Evolutionary conservation across 1,284 basidiomycete genomes (phyloP).

Genomic region (Mrakiaceae sp.): DNA sequence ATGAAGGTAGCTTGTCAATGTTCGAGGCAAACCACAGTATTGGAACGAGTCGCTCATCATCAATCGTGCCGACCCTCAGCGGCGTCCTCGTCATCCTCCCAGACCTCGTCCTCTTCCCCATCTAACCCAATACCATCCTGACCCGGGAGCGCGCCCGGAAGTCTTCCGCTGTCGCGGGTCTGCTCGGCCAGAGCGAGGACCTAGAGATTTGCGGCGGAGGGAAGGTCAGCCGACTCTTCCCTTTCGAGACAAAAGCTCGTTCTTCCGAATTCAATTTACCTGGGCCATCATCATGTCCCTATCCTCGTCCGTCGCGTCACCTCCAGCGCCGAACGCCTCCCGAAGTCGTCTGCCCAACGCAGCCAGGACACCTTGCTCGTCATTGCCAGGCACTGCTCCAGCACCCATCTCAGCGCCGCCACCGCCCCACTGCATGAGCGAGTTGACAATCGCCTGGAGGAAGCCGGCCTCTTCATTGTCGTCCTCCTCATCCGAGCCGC

Average conservation of each 20-base stretch:
- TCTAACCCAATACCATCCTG: neutral
- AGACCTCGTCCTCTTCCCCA: neutral
- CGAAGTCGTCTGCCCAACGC: neutral
- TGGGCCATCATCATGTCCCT: constrained; percentile 6
- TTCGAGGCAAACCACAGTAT: neutral
- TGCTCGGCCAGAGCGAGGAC: constrained; percentile 5
- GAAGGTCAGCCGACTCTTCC: too few species aligned
- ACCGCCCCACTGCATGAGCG: constrained; percentile 8
- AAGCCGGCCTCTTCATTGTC: constrained; percentile 18
- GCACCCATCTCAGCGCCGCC: neutral
- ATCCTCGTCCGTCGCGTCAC: constrained; percentile 5
- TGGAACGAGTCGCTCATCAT: neutral
- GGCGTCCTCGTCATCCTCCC: neutral
- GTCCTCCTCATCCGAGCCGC: constrained; percentile 15
- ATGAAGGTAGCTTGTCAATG: neutral
- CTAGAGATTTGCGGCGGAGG: neutral
- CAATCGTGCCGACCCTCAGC: neutral
- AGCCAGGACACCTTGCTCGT: constrained; percentile 3
- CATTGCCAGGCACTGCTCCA: constrained; percentile 4
- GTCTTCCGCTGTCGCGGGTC: neutral
- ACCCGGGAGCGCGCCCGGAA: constrained; percentile 10
- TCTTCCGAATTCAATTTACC: neutral
- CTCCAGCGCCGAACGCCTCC: neutral
- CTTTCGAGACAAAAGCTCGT: too few species aligned
- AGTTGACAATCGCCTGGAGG: constrained; percentile 11